Conservation (phyloP, 257 asterid genomes). For the Jasminum sambac region DNA sequence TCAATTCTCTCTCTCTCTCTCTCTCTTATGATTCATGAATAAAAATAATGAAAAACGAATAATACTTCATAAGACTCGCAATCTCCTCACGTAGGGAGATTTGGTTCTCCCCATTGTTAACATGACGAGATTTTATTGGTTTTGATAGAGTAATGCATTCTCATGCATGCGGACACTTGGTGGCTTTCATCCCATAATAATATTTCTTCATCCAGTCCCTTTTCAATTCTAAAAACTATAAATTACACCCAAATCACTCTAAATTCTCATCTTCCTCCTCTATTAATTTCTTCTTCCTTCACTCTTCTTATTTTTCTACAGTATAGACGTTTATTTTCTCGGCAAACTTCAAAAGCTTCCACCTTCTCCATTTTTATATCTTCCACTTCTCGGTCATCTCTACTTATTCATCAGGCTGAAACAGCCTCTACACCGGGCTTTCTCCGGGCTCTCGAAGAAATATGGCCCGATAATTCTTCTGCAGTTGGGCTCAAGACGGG, state of each 20-base stretch:
- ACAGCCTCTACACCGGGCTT: conserved; percentile 57
- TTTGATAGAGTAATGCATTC: too few relatives aligned
- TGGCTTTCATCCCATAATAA: background rate
- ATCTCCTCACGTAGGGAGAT: too few relatives aligned
- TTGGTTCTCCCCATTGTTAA: too few relatives aligned
- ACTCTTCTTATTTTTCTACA: conserved; percentile 29
- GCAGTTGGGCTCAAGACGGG: conserved; percentile 56
- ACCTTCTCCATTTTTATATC: conserved; percentile 58
- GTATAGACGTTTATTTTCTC: conserved; percentile 27
- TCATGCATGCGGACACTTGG: background rate
- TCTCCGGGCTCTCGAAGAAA: conserved; percentile 41
- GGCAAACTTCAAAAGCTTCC: conserved; percentile 56
- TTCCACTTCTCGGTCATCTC: conserved; percentile 73
- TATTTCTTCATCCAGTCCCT: background rate
- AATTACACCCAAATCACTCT: background rate
- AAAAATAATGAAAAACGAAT: too few relatives aligned
- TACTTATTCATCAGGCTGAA: conserved; percentile 46
- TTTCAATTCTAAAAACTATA: background rate
- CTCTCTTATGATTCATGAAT: too few relatives aligned
- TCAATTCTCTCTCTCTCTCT: too few relatives aligned
- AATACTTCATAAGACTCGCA: too few relatives aligned
- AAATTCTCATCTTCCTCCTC: background rate
- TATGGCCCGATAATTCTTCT: conserved; percentile 65
- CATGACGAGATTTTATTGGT: too few relatives aligned
- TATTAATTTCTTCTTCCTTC: background rate